Evolutionary conservation across 139 green algal species (phyloP), one percentile per base, ranked within the genome.

Genomic region (Picochlorum sp.): DNA sequence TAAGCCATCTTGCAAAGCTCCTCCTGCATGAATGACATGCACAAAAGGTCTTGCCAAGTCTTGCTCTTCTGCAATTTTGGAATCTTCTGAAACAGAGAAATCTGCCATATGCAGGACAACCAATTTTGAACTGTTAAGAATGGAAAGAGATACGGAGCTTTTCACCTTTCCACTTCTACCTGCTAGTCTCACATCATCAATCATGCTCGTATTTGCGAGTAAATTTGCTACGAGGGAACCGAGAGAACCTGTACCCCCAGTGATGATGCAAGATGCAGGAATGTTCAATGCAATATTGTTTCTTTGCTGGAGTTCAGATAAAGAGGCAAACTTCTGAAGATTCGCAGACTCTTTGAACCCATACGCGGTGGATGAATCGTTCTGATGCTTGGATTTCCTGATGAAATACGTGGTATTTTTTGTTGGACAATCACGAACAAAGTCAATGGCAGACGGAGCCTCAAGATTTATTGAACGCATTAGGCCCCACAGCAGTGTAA

Each of bases 221-320:
- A 54, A 92, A 23, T 30, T 14, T 2, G 86, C 77, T 13, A 84
- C 63, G 2, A 93, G 51, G 10, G 70, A 65, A 13, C 86, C 86
- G 21, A 93, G 71, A 0, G 79, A 75, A 8, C 85, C 86, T 14
- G 81, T 69, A 31, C 86, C 86, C 30, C 86, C 86, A 2, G 74
- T 90, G 47, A 93, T 72, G n/a, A 31, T 59, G 23, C 13, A 34
- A 9, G n/a, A 34, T 3, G n/a, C 51, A 37, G n/a, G 13, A 31
- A 59, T 30, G 7, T 59, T 15, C 11, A 21, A 13, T 0, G 47
- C n/a, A 26, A 54, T 20, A 26, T 54, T 54, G 6, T 54, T 20
- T 7, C 18, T 26, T 20, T 54, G 18, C 47, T 26, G n/a, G 8
- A 54, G 18, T 26, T 54, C 47, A 26, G 16, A 20, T 26, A 20